Base-by-base conservation (phyloP, 2,329 filamentous ascomycete species). In the Fonsecaea monophora region DNA sequence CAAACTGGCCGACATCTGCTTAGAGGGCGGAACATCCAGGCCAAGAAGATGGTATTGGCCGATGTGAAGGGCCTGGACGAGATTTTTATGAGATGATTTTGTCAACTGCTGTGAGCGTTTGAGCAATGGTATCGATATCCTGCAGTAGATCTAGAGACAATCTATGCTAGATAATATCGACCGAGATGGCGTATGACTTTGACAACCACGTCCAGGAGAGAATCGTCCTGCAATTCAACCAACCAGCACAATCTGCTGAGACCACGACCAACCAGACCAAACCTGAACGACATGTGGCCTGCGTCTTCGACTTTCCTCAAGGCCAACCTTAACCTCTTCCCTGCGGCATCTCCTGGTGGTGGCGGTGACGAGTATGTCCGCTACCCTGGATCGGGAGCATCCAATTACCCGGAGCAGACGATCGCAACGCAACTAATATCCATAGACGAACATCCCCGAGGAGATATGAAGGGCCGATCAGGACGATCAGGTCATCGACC, bases 31-130 rank as follows among this genome's bases (percentile, higher is more conserved):
- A 92, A 94, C 78, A 97, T 98, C 74, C 90, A 90, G 64, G 92
- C 95, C 73, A 98, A 98, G 83, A 89, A 88, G 74, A 87, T 90
- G 81, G 93, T 94, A 2, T 86, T 93, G 66, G 86, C 92, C 81
- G 91, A 97, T 77, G 85, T 89, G 57, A 88, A 90, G 75, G 92
- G 93, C 13, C 80, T 98, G 75, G 94, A 94, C 77, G 93, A 97
- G 64, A 73, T 73, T 48, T 73, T 73, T 53, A 72, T 73, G 72
- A 65, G 66, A 42, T 62, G 38, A 62, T 21, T 1, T 30, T 25
- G 3, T 38, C 4, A n/a, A 2, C 18, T 50, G 12, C 8, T 25
- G 18, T 50, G 45, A 25, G n/a, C 45, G 45, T 50, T 50, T 25
- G 9, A 9, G 45, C 45, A 50, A 50, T 50, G 45, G 18, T 25